Evolutionary conservation across 169 alveolate species (phyloP), one percentile per base, ranked within the genome.

Genomic region (Cytauxzoon felis): DNA sequence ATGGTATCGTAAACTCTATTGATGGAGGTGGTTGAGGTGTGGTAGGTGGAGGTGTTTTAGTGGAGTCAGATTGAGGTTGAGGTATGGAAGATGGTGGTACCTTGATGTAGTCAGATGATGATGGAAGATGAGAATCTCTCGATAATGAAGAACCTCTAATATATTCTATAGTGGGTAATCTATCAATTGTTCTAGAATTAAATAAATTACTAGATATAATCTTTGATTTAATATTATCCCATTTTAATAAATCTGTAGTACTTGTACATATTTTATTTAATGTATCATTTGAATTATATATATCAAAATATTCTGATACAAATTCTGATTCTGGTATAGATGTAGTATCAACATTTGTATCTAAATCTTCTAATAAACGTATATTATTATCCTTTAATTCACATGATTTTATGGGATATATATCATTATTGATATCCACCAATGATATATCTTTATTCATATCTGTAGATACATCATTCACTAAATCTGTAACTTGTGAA

Each of bases 311-410:
- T 8, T 58, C 68, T 19, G 68, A 27, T n/a, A 58, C 67, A 27
- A 7, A 61, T 5, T 73, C 83, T 0, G 67, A 18, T 0, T 73
- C 83, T 5, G 83, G 51, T 0, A 63, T 24, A 4, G 69, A 62
- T 2, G 66, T 62, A 3, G 73, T 45, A 33, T 63, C 83, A 1
- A 23, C 64, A 32, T 32, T 41, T 9, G 70, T 52, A 53, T 72
- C 83, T 47, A 73, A 54, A 11, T 66, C 68, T 18, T 73, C 83
- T 34, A 66, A 7, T 61, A 27, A 13, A 38, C 13, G 16, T 16
- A 30, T 42, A 38, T 42, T 60, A 23, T 24, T 5, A 32, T 26
- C 54, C 2, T 47, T 48, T 30, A 63, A 47, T 2, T 27, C 54
- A 1, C 42, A n/a, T n/a, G n/a, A n/a, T n/a, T n/a, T n/a, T n/a